Evolutionary conservation across 2,329 filamentous ascomycete genomes (phyloP).

Genomic region (Metarhizium humberi): DNA sequence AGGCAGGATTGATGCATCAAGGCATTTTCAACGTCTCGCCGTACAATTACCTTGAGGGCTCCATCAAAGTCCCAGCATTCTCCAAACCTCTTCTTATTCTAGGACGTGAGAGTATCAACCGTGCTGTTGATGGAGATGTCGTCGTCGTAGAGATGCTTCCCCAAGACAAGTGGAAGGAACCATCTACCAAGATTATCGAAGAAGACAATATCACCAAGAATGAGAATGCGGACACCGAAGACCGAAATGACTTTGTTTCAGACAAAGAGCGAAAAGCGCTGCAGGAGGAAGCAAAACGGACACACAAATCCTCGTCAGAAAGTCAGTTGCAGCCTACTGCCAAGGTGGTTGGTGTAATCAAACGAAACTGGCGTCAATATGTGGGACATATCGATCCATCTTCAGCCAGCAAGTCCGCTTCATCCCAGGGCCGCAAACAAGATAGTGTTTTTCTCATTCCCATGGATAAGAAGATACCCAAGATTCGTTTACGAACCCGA

Average conservation of each 20-base stretch:
- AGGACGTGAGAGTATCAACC: constrained; percentile 92
- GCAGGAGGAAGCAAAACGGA: constrained; percentile 83
- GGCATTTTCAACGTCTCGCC: constrained; percentile 93
- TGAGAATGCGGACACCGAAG: constrained; percentile 83
- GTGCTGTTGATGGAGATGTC: constrained; percentile 82
- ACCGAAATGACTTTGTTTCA: constrained; percentile 67
- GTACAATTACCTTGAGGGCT: constrained; percentile 95
- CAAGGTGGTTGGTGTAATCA: constrained; percentile 82
- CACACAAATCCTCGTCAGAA: constrained; percentile 68
- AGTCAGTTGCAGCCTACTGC: constrained; percentile 82
- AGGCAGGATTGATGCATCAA: constrained; percentile 82
- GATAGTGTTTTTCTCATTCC: constrained; percentile 92
- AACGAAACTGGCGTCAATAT: constrained; percentile 96
- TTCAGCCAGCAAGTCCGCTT: constrained; percentile 64
- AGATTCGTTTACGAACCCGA: constrained; percentile 85
- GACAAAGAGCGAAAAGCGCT: constrained; percentile 79
- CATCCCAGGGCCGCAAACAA: constrained; percentile 71
- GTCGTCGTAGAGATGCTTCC: constrained; percentile 91
- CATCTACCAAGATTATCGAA: constrained; percentile 91
- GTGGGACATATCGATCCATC: constrained; percentile 90
- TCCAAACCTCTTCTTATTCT: constrained; percentile 81
- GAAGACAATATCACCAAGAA: constrained; percentile 87
- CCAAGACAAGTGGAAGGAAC: constrained; percentile 92
- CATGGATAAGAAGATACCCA: constrained; percentile 97
- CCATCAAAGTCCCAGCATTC: constrained; percentile 82